These are phyloP conservation scores for Spirogloea muscicola DNA, from an alignment of 139 green algal genomes.

Conservation along the genomic window DNA sequence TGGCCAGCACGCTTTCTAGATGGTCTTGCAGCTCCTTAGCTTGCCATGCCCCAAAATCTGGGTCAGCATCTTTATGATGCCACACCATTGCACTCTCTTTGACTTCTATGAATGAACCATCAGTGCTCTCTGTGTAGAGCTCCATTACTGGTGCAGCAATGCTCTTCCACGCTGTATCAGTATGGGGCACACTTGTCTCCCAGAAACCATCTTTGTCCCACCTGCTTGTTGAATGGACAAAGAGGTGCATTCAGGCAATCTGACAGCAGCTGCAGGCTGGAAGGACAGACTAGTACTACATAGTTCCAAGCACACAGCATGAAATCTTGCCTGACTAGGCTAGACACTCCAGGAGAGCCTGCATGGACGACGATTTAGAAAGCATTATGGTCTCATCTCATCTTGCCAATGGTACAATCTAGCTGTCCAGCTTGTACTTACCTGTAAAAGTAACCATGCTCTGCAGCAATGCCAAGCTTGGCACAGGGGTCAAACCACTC, in stretches of 20 bases:
- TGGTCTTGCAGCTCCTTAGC: slow-evolving; percentile 99
- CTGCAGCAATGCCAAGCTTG: slow-evolving; percentile 78
- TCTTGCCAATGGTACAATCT: too few species aligned
- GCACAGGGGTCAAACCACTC: slow-evolving; percentile 78
- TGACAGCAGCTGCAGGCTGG: too few species aligned
- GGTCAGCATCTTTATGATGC: slow-evolving; percentile 92
- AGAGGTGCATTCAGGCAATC: too few species aligned
- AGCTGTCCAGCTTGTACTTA: too few species aligned
- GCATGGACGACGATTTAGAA: too few species aligned
- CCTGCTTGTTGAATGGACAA: too few species aligned
- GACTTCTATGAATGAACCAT: slow-evolving; percentile 84
- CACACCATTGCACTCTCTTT: slow-evolving; percentile 91
- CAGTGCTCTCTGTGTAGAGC: slow-evolving; percentile 87
- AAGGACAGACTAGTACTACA: too few species aligned
- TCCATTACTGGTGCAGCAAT: slow-evolving; percentile 52
- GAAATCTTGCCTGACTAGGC: too few species aligned
- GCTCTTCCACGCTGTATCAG: slow-evolving; percentile 42
- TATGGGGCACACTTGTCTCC: slow-evolving; percentile 16
- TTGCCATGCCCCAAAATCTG: slow-evolving; percentile 94
- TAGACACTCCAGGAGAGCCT: too few species aligned
- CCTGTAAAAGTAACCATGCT: slow-evolving; percentile 85
- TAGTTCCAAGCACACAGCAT: too few species aligned
- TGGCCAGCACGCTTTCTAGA: slow-evolving; percentile 87
- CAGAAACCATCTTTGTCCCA: slow-evolving; percentile 3
- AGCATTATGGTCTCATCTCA: too few species aligned